A percentile compares a stretch with the other conserved stretches of the same genome.
phyloP scores from a whole-genome alignment of 352 stramenopile genomes.

The Globisporangium splendens region DNA sequence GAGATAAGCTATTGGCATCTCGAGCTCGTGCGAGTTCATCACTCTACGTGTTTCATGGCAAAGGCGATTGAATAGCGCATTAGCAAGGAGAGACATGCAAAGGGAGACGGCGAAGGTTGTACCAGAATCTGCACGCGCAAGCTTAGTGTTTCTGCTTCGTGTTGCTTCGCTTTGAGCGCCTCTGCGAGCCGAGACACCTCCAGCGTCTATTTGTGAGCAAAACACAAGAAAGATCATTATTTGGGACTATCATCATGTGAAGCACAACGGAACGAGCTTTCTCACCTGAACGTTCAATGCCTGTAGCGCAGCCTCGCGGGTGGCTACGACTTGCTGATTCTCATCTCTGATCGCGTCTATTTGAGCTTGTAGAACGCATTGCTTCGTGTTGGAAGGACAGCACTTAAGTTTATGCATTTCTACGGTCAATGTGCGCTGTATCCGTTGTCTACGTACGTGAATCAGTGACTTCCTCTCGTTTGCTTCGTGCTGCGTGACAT shows the following conservation, averaged over 20 bases:
- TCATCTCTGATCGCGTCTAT: constrained; percentile 18
- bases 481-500: constrained; percentile 1
- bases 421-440: neutral
- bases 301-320: constrained; percentile 15
- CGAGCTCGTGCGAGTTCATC: constrained; percentile 23
- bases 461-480: constrained; percentile 5
- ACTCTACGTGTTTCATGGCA: constrained; percentile 7
- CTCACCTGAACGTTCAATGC: constrained; percentile 21
- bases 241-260: neutral
- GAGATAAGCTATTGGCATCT: neutral
- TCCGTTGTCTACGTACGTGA: constrained; percentile 2
- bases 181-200: constrained; percentile 20
- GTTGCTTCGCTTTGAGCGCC: constrained; percentile 20
- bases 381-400: constrained; percentile 8
- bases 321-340: constrained; percentile 14
- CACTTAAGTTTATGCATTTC: too few relatives aligned
- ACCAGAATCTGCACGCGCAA: constrained; percentile 23
- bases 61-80: neutral
- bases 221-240: neutral
- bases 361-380: constrained; percentile 8
- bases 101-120: neutral
- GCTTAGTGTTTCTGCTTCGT: constrained; percentile 21
- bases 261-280: too few relatives aligned
- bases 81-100: neutral
- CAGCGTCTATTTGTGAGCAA: constrained; percentile 11